A percentile compares a stretch with the other conserved stretches of the same genome.
Evolutionary conservation across 345 rosid genomes (phyloP).

Genomic region (Arabidopsis arenosa): DNA sequence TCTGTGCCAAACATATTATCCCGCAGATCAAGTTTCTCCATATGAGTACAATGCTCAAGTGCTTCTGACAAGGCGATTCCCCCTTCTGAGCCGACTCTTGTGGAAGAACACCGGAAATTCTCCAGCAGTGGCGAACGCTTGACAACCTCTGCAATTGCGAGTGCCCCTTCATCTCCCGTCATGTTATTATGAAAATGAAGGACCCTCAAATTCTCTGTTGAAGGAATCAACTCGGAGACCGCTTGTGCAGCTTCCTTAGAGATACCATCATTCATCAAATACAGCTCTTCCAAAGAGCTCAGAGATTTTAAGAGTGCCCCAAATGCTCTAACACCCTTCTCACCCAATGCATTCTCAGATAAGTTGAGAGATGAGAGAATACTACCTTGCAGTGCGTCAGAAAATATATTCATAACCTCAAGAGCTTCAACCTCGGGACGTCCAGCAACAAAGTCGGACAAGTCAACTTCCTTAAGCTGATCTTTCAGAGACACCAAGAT

Average conservation of each 20-base stretch:
- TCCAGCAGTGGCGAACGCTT: constrained; percentile 66
- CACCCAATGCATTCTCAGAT: constrained; percentile 91
- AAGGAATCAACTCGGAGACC: constrained; percentile 79
- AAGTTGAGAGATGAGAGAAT: constrained; percentile 70
- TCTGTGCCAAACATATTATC: constrained; percentile 90
- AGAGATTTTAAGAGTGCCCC: constrained; percentile 71
- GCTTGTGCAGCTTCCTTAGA: constrained; percentile 93
- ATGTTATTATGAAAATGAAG: constrained; percentile 92
- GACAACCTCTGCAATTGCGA: constrained; percentile 75
- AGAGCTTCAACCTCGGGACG: constrained; percentile 86
- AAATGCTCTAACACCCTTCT: constrained; percentile 92
- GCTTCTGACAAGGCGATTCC: constrained; percentile 81
- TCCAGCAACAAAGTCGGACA: constrained; percentile 93
- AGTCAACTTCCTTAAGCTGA: constrained; percentile 85
- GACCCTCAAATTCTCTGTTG: constrained; percentile 75
- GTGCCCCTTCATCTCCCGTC: constrained; percentile 90
- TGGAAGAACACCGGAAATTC: constrained; percentile 88
- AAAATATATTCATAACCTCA: constrained; percentile 79
- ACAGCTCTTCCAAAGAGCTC: constrained; percentile 77
- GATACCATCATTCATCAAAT: constrained; percentile 87
- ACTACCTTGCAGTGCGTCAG: constrained; percentile 79
- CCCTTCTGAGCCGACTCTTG: constrained; percentile 81
- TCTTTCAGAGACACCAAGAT: constrained; percentile 70
- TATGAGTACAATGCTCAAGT: constrained; percentile 60
- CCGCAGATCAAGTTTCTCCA: constrained; percentile 84